Base-by-base conservation (phyloP, 257 asterid genomes). In the Misopates orontium region DNA sequence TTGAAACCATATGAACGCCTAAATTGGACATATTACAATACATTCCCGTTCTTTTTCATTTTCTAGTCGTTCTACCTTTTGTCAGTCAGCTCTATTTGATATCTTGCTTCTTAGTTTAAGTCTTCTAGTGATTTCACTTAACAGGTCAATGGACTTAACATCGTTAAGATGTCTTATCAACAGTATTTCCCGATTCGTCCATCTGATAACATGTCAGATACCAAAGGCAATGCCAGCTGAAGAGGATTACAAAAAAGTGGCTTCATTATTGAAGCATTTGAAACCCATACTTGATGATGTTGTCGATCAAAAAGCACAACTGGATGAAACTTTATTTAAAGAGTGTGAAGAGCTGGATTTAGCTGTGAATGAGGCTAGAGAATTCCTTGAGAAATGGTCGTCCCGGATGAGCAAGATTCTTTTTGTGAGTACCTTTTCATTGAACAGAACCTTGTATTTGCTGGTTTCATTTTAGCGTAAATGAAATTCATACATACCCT, bases 101-200 rank as follows among this genome's bases (percentile, higher is more conserved):
- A 5, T 39, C 1, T 59, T 16, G 51, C 31, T 23, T 36, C 36
- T 8, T 12, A 36, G 49, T 31, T 41, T 32, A 18, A n/a, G 9
- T 53, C 18, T 5, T 44, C 41, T n/a, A 16, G 19, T 45, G 5
- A 47, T 9, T 20, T 48, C 49, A 53, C 55, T 11, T 61, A 36
- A 17, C 86, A 88, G 97, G 84, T 74, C 78, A 57, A 86, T 90
- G 97, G 97, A 88, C 75, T 72, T 78, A 51, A 79, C 88, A 69
- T 80, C 95, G 48, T 75, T 82, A 66, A 79, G 87, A 74, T 88
- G 97, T 77, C 96, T 94, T 71, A 55, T 77, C 20, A 94, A 94
- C 89, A 90, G 95, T 63, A 82, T 86, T 47, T 90, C 95, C 56
- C 95, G 97, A 56, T 90, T 94, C 78, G 75, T 90, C 76, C 99